Evolutionary conservation across 177 flowering plant genomes (phyloP), one percentile per base, ranked within the genome.

Genomic region (Vitis hybrid): DNA sequence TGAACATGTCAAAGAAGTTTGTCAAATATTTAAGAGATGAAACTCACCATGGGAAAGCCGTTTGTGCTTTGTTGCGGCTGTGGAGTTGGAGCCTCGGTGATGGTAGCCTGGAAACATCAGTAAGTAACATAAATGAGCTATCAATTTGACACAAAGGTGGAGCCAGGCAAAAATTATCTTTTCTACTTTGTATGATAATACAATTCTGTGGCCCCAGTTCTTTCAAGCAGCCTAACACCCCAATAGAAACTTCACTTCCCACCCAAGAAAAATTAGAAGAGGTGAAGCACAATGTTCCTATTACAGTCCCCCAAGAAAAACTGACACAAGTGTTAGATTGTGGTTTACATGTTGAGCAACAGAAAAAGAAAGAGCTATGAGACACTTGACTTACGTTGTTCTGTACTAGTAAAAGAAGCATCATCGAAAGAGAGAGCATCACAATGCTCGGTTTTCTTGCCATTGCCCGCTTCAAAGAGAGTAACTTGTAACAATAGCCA

Each of bases 41-140:
- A 31, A 4, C 72, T 75, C 64, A 85, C 88, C 81, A 68, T 62
- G 64, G 72, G 66, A 60, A 57, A 15, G 61, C 22, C 66, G 67
- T 11, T 58, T 38, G 47, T 5, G 15, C 22, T 52, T 65, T 75
- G 54, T 52, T 71, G 61, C 6, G 86, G 83, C 71, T 81, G 76
- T 62, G 82, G 67, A 50, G 80, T 62, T 62, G 88, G 83, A 60
- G 71, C 75, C 18, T 60, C 77, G 15, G 57, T 18, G 6, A 2
- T 65, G 20, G 68, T 59, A 58, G 82, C 80, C 81, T 78, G 33
- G 4, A 69, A 58, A 61, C 22, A 12, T 62, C 53, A 44, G 17
- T 4, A 18, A 18, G 6, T 51, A 1, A 15, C 24, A 28, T 38
- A 65, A 9, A 38, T 38, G 8, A 38, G 47, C 47, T 38, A 38